phyloP scores from a whole-genome alignment of 75 land plant genomes.

The Adiantum capillusveneris region DNA sequence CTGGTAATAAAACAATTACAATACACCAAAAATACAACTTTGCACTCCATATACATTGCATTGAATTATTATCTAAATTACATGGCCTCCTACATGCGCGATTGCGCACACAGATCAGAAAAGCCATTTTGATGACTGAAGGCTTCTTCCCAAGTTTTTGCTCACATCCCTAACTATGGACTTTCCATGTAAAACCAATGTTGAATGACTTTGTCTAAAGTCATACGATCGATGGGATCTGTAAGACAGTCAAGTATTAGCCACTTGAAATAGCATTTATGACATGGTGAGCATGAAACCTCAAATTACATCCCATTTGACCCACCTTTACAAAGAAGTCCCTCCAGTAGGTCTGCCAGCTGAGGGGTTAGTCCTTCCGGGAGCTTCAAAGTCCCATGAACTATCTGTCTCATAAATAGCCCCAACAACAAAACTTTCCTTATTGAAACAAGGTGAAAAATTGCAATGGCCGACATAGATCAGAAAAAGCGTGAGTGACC shows the following conservation, averaged over 20 bases:
- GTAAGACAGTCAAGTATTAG: slow-evolving; percentile 2
- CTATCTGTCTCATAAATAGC: slow-evolving; percentile 57
- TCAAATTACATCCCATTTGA: not conserved
- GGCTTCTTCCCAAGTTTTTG: too few relatives aligned
- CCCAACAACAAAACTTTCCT: too few relatives aligned
- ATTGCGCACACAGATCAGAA: too few relatives aligned
- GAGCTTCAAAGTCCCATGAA: slow-evolving; percentile 42
- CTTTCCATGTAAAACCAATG: slow-evolving; percentile 18
- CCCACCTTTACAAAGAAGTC: slow-evolving; percentile 90
- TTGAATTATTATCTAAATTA: too few relatives aligned
- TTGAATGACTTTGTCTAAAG: slow-evolving; percentile 44
- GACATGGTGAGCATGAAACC: not conserved
- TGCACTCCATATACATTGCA: not conserved
- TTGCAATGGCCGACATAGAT: too few relatives aligned
- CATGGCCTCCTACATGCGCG: too few relatives aligned
- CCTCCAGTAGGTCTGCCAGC: slow-evolving; percentile 51
- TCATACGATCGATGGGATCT: slow-evolving; percentile 66
- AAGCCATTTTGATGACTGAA: too few relatives aligned
- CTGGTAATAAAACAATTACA: too few relatives aligned
- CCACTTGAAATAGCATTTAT: not conserved
- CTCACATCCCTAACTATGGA: too few relatives aligned
- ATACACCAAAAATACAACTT: too few relatives aligned
- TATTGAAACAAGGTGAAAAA: too few relatives aligned
- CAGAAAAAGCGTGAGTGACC: too few relatives aligned
- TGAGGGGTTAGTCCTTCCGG: slow-evolving; percentile 55